phyloP scores from a whole-genome alignment of 257 asterid species.

The Solanum sejunctum region DNA sequence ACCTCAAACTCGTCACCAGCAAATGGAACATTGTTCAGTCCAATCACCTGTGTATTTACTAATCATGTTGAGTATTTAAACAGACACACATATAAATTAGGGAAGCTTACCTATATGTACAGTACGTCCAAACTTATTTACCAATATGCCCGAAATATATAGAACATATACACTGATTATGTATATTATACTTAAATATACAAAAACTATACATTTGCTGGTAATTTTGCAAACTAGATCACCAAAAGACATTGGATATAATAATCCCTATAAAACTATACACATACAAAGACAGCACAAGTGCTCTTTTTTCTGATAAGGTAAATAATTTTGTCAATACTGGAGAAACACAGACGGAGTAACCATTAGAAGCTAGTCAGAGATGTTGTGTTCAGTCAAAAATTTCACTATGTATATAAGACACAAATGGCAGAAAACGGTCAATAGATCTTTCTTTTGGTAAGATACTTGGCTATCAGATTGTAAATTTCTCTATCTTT shows the following conservation, averaged over 20 bases:
- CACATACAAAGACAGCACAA: neutral
- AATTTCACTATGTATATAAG: neutral
- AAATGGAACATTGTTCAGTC: slow-evolving; percentile 79
- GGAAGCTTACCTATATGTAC: neutral
- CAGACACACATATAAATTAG: neutral
- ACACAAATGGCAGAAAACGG: neutral
- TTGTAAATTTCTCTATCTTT: neutral
- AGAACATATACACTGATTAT: neutral
- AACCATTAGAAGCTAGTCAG: neutral
- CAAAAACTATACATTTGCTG: neutral
- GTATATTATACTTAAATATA: neutral
- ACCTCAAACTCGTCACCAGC: slow-evolving; percentile 99
- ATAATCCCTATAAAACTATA: neutral
- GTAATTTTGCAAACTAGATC: neutral
- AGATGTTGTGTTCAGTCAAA: neutral
- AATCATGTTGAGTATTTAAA: neutral
- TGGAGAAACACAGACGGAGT: neutral
- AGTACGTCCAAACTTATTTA: neutral
- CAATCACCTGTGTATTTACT: slow-evolving; percentile 51
- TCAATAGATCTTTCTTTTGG: neutral
- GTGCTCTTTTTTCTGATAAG: neutral
- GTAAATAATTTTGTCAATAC: neutral
- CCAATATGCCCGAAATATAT: neutral
- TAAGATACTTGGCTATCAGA: neutral
- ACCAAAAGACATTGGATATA: neutral